Evolutionary conservation across 495 filamentous ascomycete species (phyloP), one percentile per base, ranked within the genome.

Genomic region (Hypoxylon crocopeplum): DNA sequence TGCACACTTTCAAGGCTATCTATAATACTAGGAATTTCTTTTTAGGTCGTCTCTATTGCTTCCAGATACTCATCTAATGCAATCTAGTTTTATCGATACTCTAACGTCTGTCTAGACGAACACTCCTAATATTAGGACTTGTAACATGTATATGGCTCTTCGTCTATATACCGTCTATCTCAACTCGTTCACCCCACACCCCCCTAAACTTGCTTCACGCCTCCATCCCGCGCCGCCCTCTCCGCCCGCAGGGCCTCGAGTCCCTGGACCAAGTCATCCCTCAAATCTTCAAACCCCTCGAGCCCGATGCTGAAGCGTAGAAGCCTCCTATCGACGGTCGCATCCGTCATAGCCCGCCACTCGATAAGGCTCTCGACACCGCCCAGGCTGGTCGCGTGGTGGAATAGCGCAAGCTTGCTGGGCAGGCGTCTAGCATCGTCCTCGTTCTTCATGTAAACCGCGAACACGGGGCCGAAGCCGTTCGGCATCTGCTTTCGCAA

Each of bases 311-410:
- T 96, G 39, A 98, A 72, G 47, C 94, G 79, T 71, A 96, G 67
- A 69, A 98, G 69, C 60, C 84, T 75, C 62, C 77, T 82, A 70
- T 96, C 92, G 47, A 92, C 87, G 7, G 58, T 77, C 11, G 71
- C 41, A 79, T 98, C 94, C 48, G 82, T 86, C 93, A 98, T 93
- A 19, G 88, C 84, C 48, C 88, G 72, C 88, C 90, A 92, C 77
- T 94, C 91, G 67, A 98, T 89, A 80, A 97, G 75, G 61, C 88
- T 92, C 83, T 98, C 94, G 7, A 98, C 92, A 1, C 93, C 92
- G 3, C 94, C 94, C 5, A 98, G 73, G 71, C 88, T 93, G 12
- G 94, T 98, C 5, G 94, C 93, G 80, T 98, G 94, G 60, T 96
- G 90, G 78, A 97, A 98, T 45, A 92, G 82, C 20, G 80, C 55